These are phyloP conservation scores for Naganishia friedmannii DNA, from an alignment of 768 basidiomycete species.

Conservation along the genomic window DNA sequence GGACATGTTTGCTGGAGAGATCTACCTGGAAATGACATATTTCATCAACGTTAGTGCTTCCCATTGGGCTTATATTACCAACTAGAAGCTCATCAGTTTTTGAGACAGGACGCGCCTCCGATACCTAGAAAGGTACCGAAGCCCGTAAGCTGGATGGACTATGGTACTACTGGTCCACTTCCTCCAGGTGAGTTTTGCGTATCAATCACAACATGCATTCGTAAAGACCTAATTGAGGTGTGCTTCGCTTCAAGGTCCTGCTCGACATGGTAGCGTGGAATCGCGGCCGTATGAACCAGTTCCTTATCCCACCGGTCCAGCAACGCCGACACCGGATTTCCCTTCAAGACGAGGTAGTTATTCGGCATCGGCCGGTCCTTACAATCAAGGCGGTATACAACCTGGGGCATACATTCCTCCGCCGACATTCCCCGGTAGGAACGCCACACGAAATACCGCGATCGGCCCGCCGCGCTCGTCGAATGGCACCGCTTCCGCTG, in stretches of 20 bases:
- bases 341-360: conserved; percentile 4
- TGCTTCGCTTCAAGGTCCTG: background rate
- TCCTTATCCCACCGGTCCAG: background rate
- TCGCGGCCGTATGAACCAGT: background rate
- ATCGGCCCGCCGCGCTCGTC: background rate
- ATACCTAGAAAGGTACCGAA: conserved; percentile 32
- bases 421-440: conserved; percentile 4
- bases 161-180: conserved; percentile 6
- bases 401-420: conserved; percentile 11
- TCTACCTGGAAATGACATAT: conserved; percentile 92
- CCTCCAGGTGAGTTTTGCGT: conserved; percentile 5
- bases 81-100: background rate
- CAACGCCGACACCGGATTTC: background rate
- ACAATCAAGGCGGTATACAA: background rate
- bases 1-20: conserved; percentile 71
- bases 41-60: conserved; percentile 61
- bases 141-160: conserved; percentile 26
- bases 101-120: conserved; percentile 28
- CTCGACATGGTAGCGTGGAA: conserved; percentile 21
- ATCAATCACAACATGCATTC: background rate
- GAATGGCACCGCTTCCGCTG: background rate
- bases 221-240: background rate
- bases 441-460: background rate
- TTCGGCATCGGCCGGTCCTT: background rate
- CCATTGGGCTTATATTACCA: background rate